phyloP scores from a whole-genome alignment of 2,329 filamentous ascomycete genomes.

The Cadophora gregata region DNA sequence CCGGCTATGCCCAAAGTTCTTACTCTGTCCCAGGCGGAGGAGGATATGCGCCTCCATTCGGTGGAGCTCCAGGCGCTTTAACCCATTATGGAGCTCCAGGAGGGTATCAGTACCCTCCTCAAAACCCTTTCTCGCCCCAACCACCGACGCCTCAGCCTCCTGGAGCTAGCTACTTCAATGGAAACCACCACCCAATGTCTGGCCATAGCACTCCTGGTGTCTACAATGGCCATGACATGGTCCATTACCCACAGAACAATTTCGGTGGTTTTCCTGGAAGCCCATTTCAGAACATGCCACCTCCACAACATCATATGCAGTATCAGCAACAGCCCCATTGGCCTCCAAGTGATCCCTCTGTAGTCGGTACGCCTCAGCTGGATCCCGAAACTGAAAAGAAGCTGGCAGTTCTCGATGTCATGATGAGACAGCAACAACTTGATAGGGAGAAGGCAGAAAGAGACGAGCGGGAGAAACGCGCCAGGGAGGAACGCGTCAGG shows the following conservation, averaged over 20 bases:
- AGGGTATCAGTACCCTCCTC: conserved; percentile 37
- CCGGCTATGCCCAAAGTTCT: conserved; percentile 42
- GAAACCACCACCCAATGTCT: conserved; percentile 52
- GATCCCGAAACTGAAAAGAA: conserved; percentile 54
- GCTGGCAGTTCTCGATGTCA: conserved; percentile 64
- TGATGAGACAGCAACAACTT: conserved; percentile 54
- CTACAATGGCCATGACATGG: conserved; percentile 41
- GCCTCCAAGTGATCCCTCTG: conserved; percentile 37
- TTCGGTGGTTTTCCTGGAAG: conserved; percentile 34
- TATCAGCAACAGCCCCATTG: conserved; percentile 38
- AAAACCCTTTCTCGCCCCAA: conserved; percentile 43
- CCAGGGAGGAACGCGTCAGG: conserved; percentile 50
- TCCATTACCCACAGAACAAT: conserved; percentile 42
- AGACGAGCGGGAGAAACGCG: conserved; percentile 51
- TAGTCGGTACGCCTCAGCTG: conserved; percentile 27
- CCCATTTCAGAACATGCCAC: conserved; percentile 32
- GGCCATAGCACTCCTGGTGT: conserved; percentile 36
- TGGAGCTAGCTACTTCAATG: conserved; percentile 42
- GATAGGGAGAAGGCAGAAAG: conserved; percentile 53
- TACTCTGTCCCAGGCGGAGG: conserved; percentile 36
- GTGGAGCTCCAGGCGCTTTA: conserved; percentile 39
- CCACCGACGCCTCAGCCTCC: conserved; percentile 39
- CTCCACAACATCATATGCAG: conserved; percentile 31
- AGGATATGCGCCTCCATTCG: conserved; percentile 42
- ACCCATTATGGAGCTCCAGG: conserved; percentile 40